Evolutionary conservation across 2,329 filamentous ascomycete species (phyloP).

Genomic region (Drechmeria coniospora): DNA sequence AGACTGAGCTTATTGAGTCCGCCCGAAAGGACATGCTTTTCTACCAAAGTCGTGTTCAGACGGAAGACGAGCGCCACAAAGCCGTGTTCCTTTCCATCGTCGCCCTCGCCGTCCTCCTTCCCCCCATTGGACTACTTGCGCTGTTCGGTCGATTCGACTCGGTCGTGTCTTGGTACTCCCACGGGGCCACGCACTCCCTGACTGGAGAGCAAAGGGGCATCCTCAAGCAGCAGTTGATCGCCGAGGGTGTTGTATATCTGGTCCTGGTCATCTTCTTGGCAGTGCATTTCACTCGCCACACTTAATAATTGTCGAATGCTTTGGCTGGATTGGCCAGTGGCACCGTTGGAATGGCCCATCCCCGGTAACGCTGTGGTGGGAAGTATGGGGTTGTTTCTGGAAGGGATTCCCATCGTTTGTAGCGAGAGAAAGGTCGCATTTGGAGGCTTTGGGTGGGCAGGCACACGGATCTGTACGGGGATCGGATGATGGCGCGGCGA

Average conservation of each 20-base stretch:
- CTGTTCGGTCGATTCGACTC: slow-evolving; percentile 28
- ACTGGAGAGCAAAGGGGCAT: slow-evolving; percentile 15
- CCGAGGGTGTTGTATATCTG: slow-evolving; percentile 17
- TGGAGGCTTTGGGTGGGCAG: too few species aligned
- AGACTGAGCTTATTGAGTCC: slow-evolving; percentile 15
- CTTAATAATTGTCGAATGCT: too few species aligned
- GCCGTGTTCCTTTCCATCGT: slow-evolving; percentile 24
- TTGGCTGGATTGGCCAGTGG: too few species aligned
- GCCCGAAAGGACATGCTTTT: slow-evolving; percentile 15
- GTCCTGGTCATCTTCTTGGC: slow-evolving; percentile 15
- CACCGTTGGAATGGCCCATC: too few species aligned
- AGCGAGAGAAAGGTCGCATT: background rate
- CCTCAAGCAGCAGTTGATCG: slow-evolving; percentile 21
- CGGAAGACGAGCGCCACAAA: slow-evolving; percentile 15
- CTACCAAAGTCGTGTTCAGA: slow-evolving; percentile 12
- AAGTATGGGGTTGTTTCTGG: slow-evolving; percentile 1
- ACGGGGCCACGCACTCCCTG: slow-evolving; percentile 26
- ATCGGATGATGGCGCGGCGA: too few species aligned
- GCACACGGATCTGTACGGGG: too few species aligned
- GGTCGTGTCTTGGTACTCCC: slow-evolving; percentile 31
- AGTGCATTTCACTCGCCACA: slow-evolving; percentile 14
- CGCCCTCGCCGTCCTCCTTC: slow-evolving; percentile 24
- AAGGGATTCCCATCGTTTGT: slow-evolving; percentile 1
- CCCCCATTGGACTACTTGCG: slow-evolving; percentile 29
- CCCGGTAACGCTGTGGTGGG: too few species aligned